A percentile compares a stretch with the other conserved stretches of the same genome.
These are phyloP conservation scores for Grosmannia clavigera DNA, from an alignment of 2,329 filamentous ascomycete genomes.

Conservation along the genomic window DNA sequence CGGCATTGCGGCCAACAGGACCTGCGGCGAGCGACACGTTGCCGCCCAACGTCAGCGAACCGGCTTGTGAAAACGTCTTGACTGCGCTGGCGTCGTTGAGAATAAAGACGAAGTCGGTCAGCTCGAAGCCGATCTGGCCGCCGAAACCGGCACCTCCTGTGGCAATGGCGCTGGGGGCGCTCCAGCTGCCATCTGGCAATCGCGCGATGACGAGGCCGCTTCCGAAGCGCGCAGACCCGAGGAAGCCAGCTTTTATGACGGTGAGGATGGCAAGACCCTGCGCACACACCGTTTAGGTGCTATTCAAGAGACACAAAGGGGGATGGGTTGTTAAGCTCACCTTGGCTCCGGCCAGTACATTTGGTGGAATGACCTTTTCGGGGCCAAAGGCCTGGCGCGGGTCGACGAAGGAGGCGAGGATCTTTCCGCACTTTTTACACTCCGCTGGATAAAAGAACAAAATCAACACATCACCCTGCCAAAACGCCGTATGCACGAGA, in stretches of 20 bases:
- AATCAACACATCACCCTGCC: not conserved
- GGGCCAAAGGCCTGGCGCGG: slow-evolving; percentile 87
- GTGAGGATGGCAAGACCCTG: slow-evolving; percentile 74
- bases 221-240: slow-evolving; percentile 70
- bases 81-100: slow-evolving; percentile 85
- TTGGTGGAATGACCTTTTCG: slow-evolving; percentile 92
- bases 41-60: slow-evolving; percentile 82
- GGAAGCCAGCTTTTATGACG: slow-evolving; percentile 76
- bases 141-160: slow-evolving; percentile 74
- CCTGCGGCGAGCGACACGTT: slow-evolving; percentile 95
- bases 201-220: slow-evolving; percentile 73
- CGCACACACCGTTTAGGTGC: not conserved
- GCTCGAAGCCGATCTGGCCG: slow-evolving; percentile 75
- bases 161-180: slow-evolving; percentile 68
- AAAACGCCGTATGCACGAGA: not conserved
- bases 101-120: slow-evolving; percentile 96
- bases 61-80: slow-evolving; percentile 84
- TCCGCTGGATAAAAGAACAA: slow-evolving; percentile 51
- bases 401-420: slow-evolving; percentile 87
- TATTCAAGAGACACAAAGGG: not conserved
- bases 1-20: slow-evolving; percentile 85
- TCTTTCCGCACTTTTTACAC: slow-evolving; percentile 95
- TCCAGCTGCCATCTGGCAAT: slow-evolving; percentile 66
- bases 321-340: slow-evolving; percentile 28
- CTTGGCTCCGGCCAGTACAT: slow-evolving; percentile 84